Percentiles rank a stretch among this genome's conserved stretches.
These are phyloP conservation scores for Calonectria honghensis DNA, from an alignment of 2,329 filamentous ascomycete species.

Conservation along the genomic window DNA sequence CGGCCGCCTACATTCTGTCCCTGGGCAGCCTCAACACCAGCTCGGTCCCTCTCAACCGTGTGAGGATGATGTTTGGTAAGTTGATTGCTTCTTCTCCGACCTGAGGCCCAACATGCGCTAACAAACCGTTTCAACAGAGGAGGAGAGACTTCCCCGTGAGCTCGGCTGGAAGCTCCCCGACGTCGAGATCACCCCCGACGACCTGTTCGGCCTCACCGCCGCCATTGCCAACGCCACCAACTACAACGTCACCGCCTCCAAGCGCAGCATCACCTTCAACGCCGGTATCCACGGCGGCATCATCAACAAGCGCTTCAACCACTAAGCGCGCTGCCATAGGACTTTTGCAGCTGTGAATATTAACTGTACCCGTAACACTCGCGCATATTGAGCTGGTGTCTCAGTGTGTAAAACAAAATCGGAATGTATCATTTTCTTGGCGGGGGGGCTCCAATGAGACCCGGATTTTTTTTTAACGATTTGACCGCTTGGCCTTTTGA, in stretches of 20 bases:
- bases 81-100: too few relatives aligned
- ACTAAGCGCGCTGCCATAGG: not conserved
- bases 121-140: constrained; percentile 2
- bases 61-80: constrained; percentile 32
- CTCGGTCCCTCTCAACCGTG: constrained; percentile 11
- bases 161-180: constrained; percentile 10
- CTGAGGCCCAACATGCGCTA: too few relatives aligned
- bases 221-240: not conserved
- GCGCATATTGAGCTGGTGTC: not conserved
- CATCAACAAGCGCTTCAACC: constrained; percentile 38
- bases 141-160: constrained; percentile 11
- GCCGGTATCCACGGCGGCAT: constrained; percentile 46
- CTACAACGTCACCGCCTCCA: not conserved
- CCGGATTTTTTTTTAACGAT: not conserved
- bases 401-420: not conserved
- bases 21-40: not conserved
- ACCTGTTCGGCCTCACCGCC: constrained; percentile 15
- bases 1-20: constrained; percentile 23
- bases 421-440: not conserved
- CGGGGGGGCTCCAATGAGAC: not conserved
- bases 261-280: constrained; percentile 18
- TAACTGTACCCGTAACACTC: not conserved
- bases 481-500: not conserved
- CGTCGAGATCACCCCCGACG: not conserved
- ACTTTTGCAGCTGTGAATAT: not conserved